Conservation (phyloP, 371 early-diverging fungal species). For the Mortierella sp. region DNA sequence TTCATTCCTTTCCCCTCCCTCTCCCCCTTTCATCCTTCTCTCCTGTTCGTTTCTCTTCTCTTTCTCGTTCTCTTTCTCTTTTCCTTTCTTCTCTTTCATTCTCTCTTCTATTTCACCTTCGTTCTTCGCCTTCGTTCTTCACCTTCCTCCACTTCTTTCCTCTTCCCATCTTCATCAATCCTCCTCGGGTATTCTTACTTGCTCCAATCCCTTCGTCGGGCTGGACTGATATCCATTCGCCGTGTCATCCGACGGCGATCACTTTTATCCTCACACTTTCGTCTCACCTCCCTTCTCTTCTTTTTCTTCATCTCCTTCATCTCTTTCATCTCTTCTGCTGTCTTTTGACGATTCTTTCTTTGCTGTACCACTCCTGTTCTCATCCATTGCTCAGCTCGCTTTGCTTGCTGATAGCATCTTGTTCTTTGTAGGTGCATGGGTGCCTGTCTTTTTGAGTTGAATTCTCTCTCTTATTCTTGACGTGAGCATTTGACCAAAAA, state of each 20-base stretch:
- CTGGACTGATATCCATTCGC: neutral
- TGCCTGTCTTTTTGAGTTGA: neutral
- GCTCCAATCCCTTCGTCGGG: neutral
- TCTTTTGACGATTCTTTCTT: neutral
- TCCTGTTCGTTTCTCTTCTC: neutral
- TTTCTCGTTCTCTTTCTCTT: neutral
- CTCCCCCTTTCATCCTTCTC: neutral
- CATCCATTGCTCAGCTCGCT: neutral
- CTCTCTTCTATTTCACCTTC: neutral
- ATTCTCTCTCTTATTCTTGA: neutral
- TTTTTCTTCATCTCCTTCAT: neutral
- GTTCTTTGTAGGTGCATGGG: slow-evolving; percentile 6
- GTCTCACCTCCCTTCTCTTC: neutral
- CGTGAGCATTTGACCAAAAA: neutral
- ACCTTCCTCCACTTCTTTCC: neutral
- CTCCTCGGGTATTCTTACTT: neutral
- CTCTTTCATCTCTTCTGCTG: neutral
- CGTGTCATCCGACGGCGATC: neutral
- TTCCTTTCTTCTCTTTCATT: neutral
- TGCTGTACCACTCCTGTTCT: neutral
- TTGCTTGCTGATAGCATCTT: neutral
- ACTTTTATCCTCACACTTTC: slow-evolving; percentile 11
- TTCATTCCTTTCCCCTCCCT: slow-evolving; percentile 5
- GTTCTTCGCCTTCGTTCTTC: neutral
- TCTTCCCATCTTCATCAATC: neutral